These are phyloP conservation scores for Fraxinus sp. DNA, from an alignment of 305 asterid genomes.

Conservation along the genomic window DNA sequence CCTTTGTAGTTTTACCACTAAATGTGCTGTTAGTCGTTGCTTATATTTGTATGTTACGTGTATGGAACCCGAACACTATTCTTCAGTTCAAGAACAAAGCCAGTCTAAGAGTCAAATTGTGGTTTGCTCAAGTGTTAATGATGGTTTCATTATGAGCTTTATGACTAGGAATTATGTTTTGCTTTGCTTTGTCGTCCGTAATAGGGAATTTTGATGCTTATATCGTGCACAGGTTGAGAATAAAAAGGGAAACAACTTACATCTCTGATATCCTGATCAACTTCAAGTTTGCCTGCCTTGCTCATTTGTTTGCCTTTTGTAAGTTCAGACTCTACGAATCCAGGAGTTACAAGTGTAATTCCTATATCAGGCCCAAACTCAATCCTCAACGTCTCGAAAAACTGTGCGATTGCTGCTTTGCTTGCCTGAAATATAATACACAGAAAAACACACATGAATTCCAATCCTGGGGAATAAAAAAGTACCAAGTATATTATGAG, in stretches of 20 bases:
- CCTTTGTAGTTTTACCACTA: neutral
- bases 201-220: neutral
- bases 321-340: constrained; percentile 64
- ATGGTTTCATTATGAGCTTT: neutral
- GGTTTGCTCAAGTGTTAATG: neutral
- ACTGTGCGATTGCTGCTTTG: constrained; percentile 76
- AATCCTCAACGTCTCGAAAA: constrained; percentile 75
- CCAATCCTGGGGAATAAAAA: neutral
- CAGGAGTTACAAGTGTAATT: constrained; percentile 68
- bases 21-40: neutral
- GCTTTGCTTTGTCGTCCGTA: neutral
- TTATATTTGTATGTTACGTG: neutral
- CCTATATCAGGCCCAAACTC: constrained; percentile 66
- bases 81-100: neutral
- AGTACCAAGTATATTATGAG: neutral
- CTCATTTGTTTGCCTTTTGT: constrained; percentile 57
- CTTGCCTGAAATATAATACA: constrained; percentile 52
- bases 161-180: neutral
- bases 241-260: constrained; percentile 32
- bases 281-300: constrained; percentile 44
- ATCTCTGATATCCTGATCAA: constrained; percentile 59
- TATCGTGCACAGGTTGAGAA: neutral
- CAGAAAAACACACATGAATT: neutral
- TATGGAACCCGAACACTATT: neutral
- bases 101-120: neutral